A percentile compares a stretch with the other conserved stretches of the same genome.
These are phyloP conservation scores for Leptodermis oblonga DNA, from an alignment of 257 asterid genomes.

Conservation along the genomic window DNA sequence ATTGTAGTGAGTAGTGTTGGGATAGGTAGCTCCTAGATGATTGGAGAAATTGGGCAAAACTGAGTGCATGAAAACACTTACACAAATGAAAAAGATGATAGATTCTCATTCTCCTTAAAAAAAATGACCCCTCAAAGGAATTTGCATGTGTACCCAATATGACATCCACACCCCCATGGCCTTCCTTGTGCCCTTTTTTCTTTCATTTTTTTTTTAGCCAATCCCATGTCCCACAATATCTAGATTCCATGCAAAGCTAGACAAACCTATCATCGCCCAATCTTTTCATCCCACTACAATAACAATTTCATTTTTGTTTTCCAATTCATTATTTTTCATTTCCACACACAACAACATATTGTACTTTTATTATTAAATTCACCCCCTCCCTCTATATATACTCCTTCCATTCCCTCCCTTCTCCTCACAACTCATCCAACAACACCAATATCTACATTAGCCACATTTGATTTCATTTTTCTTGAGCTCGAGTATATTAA, in stretches of 20 bases:
- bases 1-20: not conserved
- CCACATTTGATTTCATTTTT: not conserved
- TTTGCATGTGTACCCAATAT: conserved; percentile 20
- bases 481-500: no score
- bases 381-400: not conserved
- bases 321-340: no score
- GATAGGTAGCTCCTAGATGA: not conserved
- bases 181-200: conserved; percentile 11
- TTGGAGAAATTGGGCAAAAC: not conserved
- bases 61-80: not conserved
- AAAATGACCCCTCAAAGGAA: not conserved
- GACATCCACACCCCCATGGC: conserved; percentile 13
- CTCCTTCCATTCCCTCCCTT: not conserved
- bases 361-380: no score
- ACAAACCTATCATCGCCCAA: conserved; percentile 37
- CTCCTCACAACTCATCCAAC: not conserved
- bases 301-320: conserved; percentile 11
- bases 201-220: conserved; percentile 1
- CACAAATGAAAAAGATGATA: not conserved
- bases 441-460: not conserved
- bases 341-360: no score
- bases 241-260: conserved; percentile 36
- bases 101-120: conserved; percentile 10
- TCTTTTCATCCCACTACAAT: conserved; percentile 39
- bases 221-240: conserved; percentile 50